A percentile compares a stretch with the other conserved stretches of the same genome.
Conservation (phyloP, 352 stramenopile genomes). For the Blastocystis sp. region DNA sequence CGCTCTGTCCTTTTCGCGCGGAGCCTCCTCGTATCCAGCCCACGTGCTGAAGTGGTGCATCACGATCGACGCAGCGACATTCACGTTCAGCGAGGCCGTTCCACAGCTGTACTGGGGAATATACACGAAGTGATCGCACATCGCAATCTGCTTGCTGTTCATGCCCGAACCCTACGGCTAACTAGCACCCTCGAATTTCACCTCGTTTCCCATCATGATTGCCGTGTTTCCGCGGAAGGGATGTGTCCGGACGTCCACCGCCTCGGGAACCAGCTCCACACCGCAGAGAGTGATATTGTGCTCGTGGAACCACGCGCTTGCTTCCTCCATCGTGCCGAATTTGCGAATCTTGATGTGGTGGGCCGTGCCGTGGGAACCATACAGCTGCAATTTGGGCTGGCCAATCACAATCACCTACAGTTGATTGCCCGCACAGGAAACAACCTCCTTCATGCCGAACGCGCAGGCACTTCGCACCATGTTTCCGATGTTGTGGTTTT, state of each 20-base stretch:
- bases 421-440: constrained; percentile 72
- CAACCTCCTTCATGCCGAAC: constrained; percentile 80
- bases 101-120: constrained; percentile 89
- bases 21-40: constrained; percentile 71
- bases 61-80: constrained; percentile 86
- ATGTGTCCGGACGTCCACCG: constrained; percentile 78
- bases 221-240: constrained; percentile 79
- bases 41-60: constrained; percentile 82
- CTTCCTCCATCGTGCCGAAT: constrained; percentile 71
- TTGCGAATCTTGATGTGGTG: constrained; percentile 70
- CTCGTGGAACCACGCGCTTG: constrained; percentile 65
- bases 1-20: constrained; percentile 67
- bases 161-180: constrained; percentile 80
- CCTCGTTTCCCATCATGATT: constrained; percentile 92
- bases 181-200: constrained; percentile 70
- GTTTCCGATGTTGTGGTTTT: constrained; percentile 84
- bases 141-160: constrained; percentile 82
- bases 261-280: constrained; percentile 86
- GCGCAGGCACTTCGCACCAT: constrained; percentile 80
- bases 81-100: constrained; percentile 91
- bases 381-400: constrained; percentile 71
- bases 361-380: constrained; percentile 71
- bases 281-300: constrained; percentile 81
- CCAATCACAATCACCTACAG: constrained; percentile 72
- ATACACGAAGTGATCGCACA: constrained; percentile 87